These are phyloP conservation scores for Geotrichum cucujoidarum DNA, from an alignment of 1,139 yeast genomes.

Conservation along the genomic window DNA sequence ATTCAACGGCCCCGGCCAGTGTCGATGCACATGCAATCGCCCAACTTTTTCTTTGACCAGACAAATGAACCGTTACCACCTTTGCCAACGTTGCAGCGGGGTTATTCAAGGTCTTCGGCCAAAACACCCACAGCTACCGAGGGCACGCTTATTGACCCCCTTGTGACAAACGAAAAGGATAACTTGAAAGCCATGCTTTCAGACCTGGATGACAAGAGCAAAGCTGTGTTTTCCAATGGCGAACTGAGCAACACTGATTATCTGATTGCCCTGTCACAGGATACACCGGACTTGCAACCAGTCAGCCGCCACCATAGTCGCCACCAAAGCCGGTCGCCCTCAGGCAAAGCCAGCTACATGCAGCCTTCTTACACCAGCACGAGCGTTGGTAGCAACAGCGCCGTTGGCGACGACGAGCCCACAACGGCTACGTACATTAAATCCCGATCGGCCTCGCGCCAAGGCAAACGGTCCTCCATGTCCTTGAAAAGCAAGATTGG, in stretches of 20 bases:
- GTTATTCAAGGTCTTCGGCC: conserved; percentile 11
- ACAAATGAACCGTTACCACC: no score
- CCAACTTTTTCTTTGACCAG: no score
- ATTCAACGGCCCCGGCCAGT: conserved; percentile 15
- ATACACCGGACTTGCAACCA: conserved; percentile 38
- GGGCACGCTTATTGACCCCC: conserved; percentile 20
- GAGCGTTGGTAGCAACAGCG: neutral
- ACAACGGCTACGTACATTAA: conserved; percentile 8
- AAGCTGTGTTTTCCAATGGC: conserved; percentile 34
- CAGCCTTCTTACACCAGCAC: neutral
- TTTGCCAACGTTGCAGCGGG: neutral
- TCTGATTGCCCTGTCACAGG: conserved; percentile 47
- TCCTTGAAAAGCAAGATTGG: conserved; percentile 29
- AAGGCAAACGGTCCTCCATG: conserved; percentile 28
- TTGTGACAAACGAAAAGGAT: conserved; percentile 28
- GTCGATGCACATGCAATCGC: conserved; percentile 11
- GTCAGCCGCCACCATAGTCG: conserved; percentile 22
- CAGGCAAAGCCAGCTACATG: no score
- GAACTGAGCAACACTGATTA: conserved; percentile 50
- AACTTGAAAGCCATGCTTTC: conserved; percentile 36
- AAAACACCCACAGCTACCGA: no score
- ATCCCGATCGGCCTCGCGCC: conserved; percentile 18
- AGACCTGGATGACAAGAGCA: conserved; percentile 35
- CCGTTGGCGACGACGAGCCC: conserved; percentile 3
- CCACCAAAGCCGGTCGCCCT: conserved; percentile 4